A percentile compares a stretch with the other conserved stretches of the same genome.
Conservation (phyloP, 1,284 basidiomycete species). For the Melampsora americana region DNA sequence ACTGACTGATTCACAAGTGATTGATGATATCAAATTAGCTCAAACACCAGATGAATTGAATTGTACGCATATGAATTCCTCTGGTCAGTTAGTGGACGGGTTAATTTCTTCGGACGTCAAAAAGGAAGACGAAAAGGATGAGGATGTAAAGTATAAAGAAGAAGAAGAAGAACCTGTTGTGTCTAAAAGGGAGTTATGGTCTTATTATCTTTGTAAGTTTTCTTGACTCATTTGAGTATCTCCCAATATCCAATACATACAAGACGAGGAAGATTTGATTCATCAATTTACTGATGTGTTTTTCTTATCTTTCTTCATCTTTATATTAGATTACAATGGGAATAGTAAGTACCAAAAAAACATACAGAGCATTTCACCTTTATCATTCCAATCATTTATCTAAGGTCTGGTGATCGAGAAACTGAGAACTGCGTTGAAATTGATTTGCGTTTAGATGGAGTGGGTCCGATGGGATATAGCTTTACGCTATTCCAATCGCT, state of each 20-base stretch:
- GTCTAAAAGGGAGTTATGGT: constrained; percentile 30
- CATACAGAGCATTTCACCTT: neutral
- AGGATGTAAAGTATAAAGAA: neutral
- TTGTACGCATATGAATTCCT: too few relatives aligned
- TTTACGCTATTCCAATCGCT: constrained; percentile 36
- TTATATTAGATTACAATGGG: constrained; percentile 41
- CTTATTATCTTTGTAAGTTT: constrained; percentile 43
- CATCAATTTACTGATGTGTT: neutral
- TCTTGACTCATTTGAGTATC: neutral
- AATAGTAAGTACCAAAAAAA: constrained; percentile 25
- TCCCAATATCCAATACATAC: too few relatives aligned
- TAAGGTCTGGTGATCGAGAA: too few relatives aligned
- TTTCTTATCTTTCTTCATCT: neutral
- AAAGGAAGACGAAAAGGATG: neutral
- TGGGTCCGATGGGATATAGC: constrained; percentile 39
- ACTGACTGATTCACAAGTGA: too few relatives aligned
- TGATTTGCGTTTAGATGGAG: constrained; percentile 15
- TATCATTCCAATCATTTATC: neutral
- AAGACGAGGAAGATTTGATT: too few relatives aligned
- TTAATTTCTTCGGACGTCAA: neutral
- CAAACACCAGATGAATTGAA: too few relatives aligned
- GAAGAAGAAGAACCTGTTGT: neutral
- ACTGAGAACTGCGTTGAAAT: too few relatives aligned
- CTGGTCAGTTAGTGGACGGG: too few relatives aligned
- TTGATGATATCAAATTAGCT: too few relatives aligned